Base-by-base conservation (phyloP, 305 asterid genomes). In the Stenogyne calaminthoides region DNA sequence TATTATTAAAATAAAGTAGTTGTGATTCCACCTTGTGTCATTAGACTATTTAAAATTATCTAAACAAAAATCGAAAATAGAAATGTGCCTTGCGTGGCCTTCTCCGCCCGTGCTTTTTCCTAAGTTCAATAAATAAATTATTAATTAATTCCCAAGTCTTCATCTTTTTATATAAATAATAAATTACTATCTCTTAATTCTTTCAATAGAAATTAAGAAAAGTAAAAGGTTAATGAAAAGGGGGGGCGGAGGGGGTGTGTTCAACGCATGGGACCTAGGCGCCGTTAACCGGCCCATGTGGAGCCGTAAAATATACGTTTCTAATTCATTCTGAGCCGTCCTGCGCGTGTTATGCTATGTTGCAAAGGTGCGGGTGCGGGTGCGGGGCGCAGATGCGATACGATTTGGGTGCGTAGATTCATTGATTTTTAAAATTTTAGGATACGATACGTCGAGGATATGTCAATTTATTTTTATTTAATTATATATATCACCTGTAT, bases 201-300 rank as follows among this genome's bases (percentile, higher is more conserved):
- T 19, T 18, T 19, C 3, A 51, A 34, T 9, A 6, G 40, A 49
- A 63, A 27, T 5, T 76, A 20, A 40, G 5, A 34, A 27, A 44
- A 20, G 22, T n/a, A 18, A 60, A 16, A 3, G 39, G 69, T 9
- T 14, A 47, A 70, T 16, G 11, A 39, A 70, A 32, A 32, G 36
- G 1, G 36, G 4, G 36, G 4, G 4, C 2, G 29, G 2, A 0
- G 11, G 54, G 58, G 8, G 27, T 22, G 65, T 15, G 77, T 78
- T 72, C 19, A 62, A 76, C 58, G 81, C 78, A 59, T 77, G 86
- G 86, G 86, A 14, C 86, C 80, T 61, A 65, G 60, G 60, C 84
- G 84, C 86, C 84, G 86, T 69, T 47, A 69, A 51, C 68, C 14
- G 75, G 82, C 74, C 77, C 79, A 81, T 42, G 39, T 0, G 15